Evolutionary conservation across 2,329 filamentous ascomycete genomes (phyloP).

Genomic region (Lasiodiplodia sp.): DNA sequence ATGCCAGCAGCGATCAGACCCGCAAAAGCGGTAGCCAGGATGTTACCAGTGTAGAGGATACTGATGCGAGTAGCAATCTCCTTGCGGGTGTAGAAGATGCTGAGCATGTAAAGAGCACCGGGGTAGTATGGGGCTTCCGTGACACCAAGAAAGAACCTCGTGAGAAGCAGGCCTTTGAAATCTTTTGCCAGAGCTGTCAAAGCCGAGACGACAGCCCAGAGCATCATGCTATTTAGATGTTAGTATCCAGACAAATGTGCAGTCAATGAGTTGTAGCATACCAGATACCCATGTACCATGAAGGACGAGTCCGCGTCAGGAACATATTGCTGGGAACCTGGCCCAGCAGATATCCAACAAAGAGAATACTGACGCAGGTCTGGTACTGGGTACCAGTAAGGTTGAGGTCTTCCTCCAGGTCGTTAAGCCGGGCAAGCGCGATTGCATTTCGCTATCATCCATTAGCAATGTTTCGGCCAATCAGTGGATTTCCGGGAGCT

Average conservation of each 20-base stretch:
- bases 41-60: constrained; percentile 60
- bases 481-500: constrained; percentile 48
- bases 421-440: constrained; percentile 36
- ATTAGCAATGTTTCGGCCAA: constrained; percentile 41
- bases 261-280: constrained; percentile 10
- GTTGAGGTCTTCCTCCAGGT: constrained; percentile 38
- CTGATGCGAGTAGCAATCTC: constrained; percentile 60
- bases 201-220: constrained; percentile 59
- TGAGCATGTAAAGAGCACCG: constrained; percentile 58
- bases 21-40: constrained; percentile 60
- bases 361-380: constrained; percentile 40
- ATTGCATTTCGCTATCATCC: constrained; percentile 34
- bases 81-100: constrained; percentile 62
- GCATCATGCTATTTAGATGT: constrained; percentile 53
- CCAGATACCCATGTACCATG: constrained; percentile 31
- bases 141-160: constrained; percentile 29
- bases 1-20: constrained; percentile 63
- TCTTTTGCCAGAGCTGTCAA: constrained; percentile 57
- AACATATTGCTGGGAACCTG: constrained; percentile 31
- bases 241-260: constrained; percentile 33
- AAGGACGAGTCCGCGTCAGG: constrained; percentile 28
- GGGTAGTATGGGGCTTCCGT: constrained; percentile 34
- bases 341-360: constrained; percentile 35
- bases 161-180: constrained; percentile 53
- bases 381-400: constrained; percentile 45